Conservation (phyloP, 306 rosid species). For the Dalbergia oliveri region DNA sequence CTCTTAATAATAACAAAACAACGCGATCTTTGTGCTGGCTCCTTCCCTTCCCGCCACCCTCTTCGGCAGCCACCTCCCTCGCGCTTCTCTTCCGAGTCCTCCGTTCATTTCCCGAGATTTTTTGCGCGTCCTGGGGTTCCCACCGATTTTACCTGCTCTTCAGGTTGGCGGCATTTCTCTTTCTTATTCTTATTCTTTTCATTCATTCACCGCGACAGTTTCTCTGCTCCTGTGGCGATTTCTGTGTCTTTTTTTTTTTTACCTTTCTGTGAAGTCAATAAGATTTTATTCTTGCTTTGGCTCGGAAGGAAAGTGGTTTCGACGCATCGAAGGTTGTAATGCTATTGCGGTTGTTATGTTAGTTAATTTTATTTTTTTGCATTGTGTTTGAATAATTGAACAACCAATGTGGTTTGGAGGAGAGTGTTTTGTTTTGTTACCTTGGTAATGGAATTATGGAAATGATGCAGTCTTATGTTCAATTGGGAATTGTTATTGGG, state of each 20-base stretch:
- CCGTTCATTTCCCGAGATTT: neutral
- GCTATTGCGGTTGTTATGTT: neutral
- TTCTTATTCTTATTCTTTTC: neutral
- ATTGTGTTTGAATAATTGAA: neutral
- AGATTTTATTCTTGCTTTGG: neutral
- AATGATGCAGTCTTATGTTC: neutral
- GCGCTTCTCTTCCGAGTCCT: neutral
- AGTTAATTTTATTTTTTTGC: neutral
- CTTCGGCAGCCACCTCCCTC: conserved; percentile 4
- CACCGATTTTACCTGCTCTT: neutral
- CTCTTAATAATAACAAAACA: neutral
- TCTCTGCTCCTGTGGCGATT: conserved; percentile 28
- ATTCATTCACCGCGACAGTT: conserved; percentile 25
- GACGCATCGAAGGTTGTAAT: neutral
- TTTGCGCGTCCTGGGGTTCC: neutral
- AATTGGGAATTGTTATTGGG: neutral
- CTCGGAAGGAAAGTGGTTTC: neutral
- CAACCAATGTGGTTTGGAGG: neutral
- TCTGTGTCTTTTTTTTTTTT: neutral
- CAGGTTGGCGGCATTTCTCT: conserved; percentile 24
- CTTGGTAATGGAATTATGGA: neutral
- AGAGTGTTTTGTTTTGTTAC: neutral
- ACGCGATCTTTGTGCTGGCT: neutral
- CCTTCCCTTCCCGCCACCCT: neutral
- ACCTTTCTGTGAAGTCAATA: neutral